Evolutionary conservation across 805 yeast genomes (phyloP).

Genomic region (Yarrowia deformans): DNA sequence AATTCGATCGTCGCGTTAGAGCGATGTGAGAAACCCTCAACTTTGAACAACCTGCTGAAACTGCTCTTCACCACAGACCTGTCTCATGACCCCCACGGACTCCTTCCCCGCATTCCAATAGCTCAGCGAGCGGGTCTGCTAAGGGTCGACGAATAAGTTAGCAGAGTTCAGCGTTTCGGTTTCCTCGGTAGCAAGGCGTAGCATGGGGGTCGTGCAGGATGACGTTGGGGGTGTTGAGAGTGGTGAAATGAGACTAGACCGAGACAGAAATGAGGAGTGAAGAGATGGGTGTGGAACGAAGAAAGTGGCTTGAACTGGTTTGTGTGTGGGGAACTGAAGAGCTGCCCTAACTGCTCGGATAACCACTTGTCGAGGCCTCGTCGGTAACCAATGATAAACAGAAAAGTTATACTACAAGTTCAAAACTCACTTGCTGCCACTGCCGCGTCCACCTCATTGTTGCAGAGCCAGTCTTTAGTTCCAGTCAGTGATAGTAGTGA

Average conservation of each 20-base stretch:
- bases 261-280: background rate
- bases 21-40: no score
- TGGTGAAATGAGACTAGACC: no score
- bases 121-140: background rate
- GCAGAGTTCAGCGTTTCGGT: background rate
- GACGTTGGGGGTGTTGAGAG: background rate
- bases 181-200: background rate
- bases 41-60: no score
- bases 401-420: background rate
- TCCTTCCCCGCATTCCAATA: slow-evolving; percentile 11
- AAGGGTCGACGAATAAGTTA: background rate
- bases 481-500: no score
- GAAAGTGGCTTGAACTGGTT: no score
- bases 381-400: no score
- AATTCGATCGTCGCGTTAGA: no score
- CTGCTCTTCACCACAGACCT: background rate
- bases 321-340: no score
- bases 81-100: slow-evolving; percentile 23
- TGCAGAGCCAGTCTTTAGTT: no score
- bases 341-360: no score
- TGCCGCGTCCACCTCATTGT: slow-evolving; percentile 6
- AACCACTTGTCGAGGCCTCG: no score
- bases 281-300: no score
- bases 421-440: slow-evolving; percentile 5
- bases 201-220: slow-evolving; percentile 3